These are phyloP conservation scores for Ceratocystis lukuohia DNA, from an alignment of 2,329 filamentous ascomycete species.

Conservation along the genomic window DNA sequence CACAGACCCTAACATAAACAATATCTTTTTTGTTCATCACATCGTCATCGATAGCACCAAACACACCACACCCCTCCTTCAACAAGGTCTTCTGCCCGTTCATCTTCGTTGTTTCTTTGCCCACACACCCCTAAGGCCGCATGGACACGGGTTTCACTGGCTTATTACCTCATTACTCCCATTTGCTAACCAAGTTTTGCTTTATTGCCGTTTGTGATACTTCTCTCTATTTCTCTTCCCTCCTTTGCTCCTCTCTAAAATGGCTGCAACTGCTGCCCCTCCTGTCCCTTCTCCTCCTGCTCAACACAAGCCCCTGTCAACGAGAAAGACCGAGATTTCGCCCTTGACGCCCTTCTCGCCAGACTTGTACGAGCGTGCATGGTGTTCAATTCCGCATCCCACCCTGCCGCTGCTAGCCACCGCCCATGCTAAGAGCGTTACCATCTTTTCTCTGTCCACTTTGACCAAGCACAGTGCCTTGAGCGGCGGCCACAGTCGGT, in stretches of 20 bases:
- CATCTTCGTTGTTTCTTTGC: not conserved
- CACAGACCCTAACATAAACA: not conserved
- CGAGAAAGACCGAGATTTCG: conserved; percentile 26
- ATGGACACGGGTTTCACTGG: not conserved
- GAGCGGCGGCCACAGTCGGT: conserved; percentile 78
- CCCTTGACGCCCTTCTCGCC: conserved; percentile 40
- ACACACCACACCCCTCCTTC: not conserved
- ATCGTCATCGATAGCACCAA: not conserved
- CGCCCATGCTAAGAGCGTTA: conserved; percentile 72
- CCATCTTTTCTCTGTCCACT: conserved; percentile 74
- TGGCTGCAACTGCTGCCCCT: conserved; percentile 7
- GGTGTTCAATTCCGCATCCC: conserved; percentile 76
- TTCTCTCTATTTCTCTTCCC: not conserved
- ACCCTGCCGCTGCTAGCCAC: conserved; percentile 80
- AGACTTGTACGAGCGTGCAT: conserved; percentile 58
- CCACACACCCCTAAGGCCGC: not conserved
- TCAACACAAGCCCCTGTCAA: conserved; percentile 3
- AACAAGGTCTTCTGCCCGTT: not conserved
- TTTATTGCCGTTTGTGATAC: not conserved
- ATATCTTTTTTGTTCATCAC: not conserved
- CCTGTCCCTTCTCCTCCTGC: not conserved
- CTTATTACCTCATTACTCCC: not conserved
- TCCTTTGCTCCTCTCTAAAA: not conserved
- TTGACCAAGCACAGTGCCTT: conserved; percentile 69
- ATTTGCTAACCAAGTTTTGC: not conserved